Percentiles rank a stretch among this genome's conserved stretches.
These are phyloP conservation scores for Vararia minispora DNA, from an alignment of 768 basidiomycete species.

Conservation along the genomic window DNA sequence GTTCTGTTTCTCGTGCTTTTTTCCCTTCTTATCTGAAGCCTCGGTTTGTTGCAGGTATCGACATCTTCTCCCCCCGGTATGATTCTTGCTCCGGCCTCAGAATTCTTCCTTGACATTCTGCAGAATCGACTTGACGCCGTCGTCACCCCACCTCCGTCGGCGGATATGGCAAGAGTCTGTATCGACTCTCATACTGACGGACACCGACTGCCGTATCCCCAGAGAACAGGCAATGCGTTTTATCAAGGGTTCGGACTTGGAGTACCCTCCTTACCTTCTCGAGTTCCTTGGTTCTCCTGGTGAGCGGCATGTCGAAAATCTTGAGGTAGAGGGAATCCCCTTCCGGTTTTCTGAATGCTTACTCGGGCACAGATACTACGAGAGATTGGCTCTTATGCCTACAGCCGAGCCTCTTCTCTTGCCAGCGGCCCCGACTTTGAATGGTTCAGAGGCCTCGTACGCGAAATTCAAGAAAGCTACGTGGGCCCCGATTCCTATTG, in stretches of 20 bases:
- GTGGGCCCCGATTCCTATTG: slow-evolving; percentile 70
- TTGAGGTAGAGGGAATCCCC: slow-evolving; percentile 40
- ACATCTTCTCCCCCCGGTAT: slow-evolving; percentile 71
- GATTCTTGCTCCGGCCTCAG: slow-evolving; percentile 7
- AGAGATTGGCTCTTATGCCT: slow-evolving; percentile 49
- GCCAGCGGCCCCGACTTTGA: slow-evolving; percentile 34
- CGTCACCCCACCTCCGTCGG: slow-evolving; percentile 50
- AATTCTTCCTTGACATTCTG: background rate
- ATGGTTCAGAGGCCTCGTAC: slow-evolving; percentile 36
- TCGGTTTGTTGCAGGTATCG: slow-evolving; percentile 41
- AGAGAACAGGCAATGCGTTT: slow-evolving; percentile 44
- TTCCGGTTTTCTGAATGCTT: background rate
- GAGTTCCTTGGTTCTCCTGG: slow-evolving; percentile 50
- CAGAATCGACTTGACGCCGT: slow-evolving; percentile 46
- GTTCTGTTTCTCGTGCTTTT: slow-evolving; percentile 20
- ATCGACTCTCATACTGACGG: slow-evolving; percentile 53
- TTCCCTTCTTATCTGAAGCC: background rate
- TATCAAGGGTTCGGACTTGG: slow-evolving; percentile 41
- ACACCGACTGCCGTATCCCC: slow-evolving; percentile 47
- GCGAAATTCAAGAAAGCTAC: slow-evolving; percentile 42
- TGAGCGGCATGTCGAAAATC: slow-evolving; percentile 67
- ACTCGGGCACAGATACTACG: slow-evolving; percentile 46
- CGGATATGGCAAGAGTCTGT: slow-evolving; percentile 78
- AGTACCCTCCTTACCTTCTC: slow-evolving; percentile 62
- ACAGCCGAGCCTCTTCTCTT: slow-evolving; percentile 39